Evolutionary conservation across 371 early-diverging fungal species (phyloP).

Genomic region (Lichtheimia ornata): DNA sequence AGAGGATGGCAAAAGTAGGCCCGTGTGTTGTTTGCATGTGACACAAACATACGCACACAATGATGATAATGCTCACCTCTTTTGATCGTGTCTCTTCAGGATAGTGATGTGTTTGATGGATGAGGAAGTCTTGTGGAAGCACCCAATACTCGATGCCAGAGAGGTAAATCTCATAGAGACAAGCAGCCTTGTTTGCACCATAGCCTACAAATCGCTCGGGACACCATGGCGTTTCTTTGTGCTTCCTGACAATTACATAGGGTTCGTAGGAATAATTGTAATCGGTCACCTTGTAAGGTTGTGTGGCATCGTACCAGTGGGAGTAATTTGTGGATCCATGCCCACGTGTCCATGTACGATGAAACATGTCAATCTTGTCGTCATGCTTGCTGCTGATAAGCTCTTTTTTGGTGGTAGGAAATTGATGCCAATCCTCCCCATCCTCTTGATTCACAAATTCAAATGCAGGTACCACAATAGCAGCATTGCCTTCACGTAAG

Average conservation of each 20-base stretch:
- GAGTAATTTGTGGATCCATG: conserved; percentile 66
- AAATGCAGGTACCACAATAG: conserved; percentile 67
- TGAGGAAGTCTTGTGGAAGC: conserved; percentile 63
- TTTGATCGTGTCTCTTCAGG: conserved; percentile 60
- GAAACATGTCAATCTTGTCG: conserved; percentile 26
- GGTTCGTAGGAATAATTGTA: conserved; percentile 71
- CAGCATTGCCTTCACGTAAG: conserved; percentile 48
- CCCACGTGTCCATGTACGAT: conserved; percentile 26
- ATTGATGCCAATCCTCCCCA: conserved; percentile 52
- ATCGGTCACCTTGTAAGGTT: conserved; percentile 54
- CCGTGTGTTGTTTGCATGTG: background rate
- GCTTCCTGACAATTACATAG: conserved; percentile 62
- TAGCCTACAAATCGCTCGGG: conserved; percentile 74
- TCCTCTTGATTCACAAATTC: conserved; percentile 58
- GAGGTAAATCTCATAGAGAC: conserved; percentile 68
- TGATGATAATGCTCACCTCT: conserved; percentile 42
- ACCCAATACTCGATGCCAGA: conserved; percentile 69
- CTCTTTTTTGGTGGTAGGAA: conserved; percentile 54
- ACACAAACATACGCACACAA: background rate
- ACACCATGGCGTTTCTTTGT: conserved; percentile 62
- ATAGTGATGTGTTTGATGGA: conserved; percentile 69
- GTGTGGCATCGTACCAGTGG: conserved; percentile 51
- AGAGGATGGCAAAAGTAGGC: too few relatives aligned
- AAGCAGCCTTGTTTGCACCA: conserved; percentile 75
- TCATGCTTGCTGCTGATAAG: conserved; percentile 37